Percentiles rank a stretch among this genome's conserved stretches.
Evolutionary conservation across 2,329 filamentous ascomycete species (phyloP).

Genomic region (Zalaria sp.): DNA sequence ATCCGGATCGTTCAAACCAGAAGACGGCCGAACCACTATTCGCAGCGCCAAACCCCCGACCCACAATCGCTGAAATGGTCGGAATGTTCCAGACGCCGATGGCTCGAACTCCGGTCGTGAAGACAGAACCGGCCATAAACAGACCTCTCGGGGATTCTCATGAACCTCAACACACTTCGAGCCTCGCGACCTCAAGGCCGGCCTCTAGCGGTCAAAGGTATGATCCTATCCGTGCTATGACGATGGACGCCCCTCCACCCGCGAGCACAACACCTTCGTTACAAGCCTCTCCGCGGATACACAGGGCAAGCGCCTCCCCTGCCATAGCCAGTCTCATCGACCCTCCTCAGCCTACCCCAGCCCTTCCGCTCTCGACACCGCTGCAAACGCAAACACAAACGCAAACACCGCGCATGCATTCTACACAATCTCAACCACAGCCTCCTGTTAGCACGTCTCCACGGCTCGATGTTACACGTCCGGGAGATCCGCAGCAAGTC

Average conservation of each 20-base stretch:
- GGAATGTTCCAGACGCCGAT: slow-evolving; percentile 13
- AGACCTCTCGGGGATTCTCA: slow-evolving; percentile 1
- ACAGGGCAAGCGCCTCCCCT: slow-evolving; percentile 75
- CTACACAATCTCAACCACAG: slow-evolving; percentile 4
- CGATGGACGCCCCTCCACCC: slow-evolving; percentile 21
- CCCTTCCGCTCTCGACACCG: slow-evolving; percentile 12
- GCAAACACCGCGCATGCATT: not conserved
- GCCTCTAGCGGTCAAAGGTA: slow-evolving; percentile 69
- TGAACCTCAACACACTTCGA: slow-evolving; percentile 16
- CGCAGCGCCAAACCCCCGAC: slow-evolving; percentile 16
- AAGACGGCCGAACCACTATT: slow-evolving; percentile 15
- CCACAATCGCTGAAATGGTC: slow-evolving; percentile 27
- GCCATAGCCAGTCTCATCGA: slow-evolving; percentile 77
- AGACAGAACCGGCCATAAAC: too few relatives aligned
- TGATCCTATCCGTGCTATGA: slow-evolving; percentile 68
- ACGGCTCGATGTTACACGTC: not conserved
- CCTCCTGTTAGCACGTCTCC: slow-evolving; percentile 4
- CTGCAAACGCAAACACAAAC: slow-evolving; percentile 6
- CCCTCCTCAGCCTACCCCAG: slow-evolving; percentile 15
- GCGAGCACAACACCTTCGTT: slow-evolving; percentile 13
- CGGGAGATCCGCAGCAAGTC: not conserved
- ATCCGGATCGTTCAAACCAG: slow-evolving; percentile 17
- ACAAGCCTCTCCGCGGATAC: slow-evolving; percentile 32
- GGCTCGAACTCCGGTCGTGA: slow-evolving; percentile 11
- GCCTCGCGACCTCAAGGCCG: slow-evolving; percentile 33